These are phyloP conservation scores for Thraustochytrium striatum DNA, from an alignment of 352 stramenopile species.

Conservation along the genomic window DNA sequence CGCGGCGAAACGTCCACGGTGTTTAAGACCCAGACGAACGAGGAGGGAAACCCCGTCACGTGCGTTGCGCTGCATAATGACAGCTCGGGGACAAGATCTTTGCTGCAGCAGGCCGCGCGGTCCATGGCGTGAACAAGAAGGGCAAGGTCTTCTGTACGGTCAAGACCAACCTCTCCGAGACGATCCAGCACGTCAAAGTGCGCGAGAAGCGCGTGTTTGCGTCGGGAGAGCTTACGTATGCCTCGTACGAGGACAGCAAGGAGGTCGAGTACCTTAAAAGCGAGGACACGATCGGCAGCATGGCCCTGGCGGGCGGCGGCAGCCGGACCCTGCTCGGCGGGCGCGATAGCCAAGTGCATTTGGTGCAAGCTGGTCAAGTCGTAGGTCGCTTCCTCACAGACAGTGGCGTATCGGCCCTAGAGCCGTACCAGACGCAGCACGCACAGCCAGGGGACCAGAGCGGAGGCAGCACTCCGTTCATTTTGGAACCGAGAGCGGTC, in stretches of 20 bases:
- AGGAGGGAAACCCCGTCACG: background rate
- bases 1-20: constrained; percentile 67
- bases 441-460: constrained; percentile 5
- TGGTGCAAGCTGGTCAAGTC: constrained; percentile 68
- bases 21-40: constrained; percentile 21
- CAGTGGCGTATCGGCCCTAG: background rate
- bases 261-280: constrained; percentile 72
- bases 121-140: constrained; percentile 73
- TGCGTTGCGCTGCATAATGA: background rate
- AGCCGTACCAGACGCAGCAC: background rate
- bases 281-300: constrained; percentile 72
- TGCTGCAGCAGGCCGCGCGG: constrained; percentile 57
- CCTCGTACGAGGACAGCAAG: constrained; percentile 70
- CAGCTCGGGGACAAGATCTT: constrained; percentile 64
- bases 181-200: constrained; percentile 64
- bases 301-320: constrained; percentile 58
- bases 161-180: constrained; percentile 73
- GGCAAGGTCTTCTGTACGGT: constrained; percentile 78
- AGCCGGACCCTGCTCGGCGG: background rate
- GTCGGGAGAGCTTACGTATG: constrained; percentile 71
- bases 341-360: constrained; percentile 60
- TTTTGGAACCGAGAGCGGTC: background rate
- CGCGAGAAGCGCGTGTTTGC: constrained; percentile 70
- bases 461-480: background rate
- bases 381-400: constrained; percentile 63